Conservation (phyloP, 768 basidiomycete species). For the Roridomyces roridus region DNA sequence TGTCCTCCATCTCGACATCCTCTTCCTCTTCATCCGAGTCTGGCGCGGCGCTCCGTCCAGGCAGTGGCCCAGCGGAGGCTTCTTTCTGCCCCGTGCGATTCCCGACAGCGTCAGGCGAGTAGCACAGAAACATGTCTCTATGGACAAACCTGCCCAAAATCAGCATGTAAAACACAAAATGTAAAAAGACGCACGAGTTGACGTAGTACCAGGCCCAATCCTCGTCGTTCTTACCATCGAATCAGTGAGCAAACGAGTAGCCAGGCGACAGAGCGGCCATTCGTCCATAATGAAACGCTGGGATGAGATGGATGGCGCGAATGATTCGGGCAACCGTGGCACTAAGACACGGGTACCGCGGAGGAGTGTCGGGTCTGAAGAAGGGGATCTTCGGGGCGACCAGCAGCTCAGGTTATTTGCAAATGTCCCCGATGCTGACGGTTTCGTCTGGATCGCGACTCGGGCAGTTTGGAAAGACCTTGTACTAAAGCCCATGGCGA, state of each 20-base stretch:
- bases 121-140: constrained; percentile 1
- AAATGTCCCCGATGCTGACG: constrained; percentile 20
- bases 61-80: too few relatives aligned
- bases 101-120: neutral
- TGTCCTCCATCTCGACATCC: too few relatives aligned
- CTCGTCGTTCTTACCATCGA: constrained; percentile 20
- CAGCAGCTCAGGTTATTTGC: constrained; percentile 11
- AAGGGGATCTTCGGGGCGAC: neutral
- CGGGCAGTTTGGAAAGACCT: constrained; percentile 25
- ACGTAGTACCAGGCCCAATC: constrained; percentile 41
- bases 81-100: too few relatives aligned
- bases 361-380: constrained; percentile 4
- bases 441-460: constrained; percentile 26
- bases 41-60: too few relatives aligned
- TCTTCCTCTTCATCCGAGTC: too few relatives aligned
- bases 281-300: constrained; percentile 30
- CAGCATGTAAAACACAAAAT: too few relatives aligned
- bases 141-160: constrained; percentile 2
- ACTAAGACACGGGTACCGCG: constrained; percentile 28
- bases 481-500: constrained; percentile 28
- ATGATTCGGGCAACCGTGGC: constrained; percentile 34
- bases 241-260: constrained; percentile 18
- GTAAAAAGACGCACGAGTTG: constrained; percentile 39
- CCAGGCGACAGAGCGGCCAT: constrained; percentile 21
- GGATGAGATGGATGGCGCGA: constrained; percentile 42